phyloP scores from a whole-genome alignment of 2,329 filamentous ascomycete species.

The Tricladium varicosporioides region DNA sequence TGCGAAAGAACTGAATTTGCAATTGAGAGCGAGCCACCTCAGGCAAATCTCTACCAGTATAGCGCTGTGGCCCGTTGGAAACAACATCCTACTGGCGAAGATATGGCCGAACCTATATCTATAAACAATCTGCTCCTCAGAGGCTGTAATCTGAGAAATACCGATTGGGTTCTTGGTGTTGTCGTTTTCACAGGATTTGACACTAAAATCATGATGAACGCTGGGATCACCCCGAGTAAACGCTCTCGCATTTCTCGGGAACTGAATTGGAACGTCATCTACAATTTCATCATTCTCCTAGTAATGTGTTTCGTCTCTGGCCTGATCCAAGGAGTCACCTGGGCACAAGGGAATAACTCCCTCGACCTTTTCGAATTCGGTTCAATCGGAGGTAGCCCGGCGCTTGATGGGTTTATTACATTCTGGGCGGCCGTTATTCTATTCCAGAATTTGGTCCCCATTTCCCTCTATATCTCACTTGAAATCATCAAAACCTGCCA shows the following conservation, averaged over 20 bases:
- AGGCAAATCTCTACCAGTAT: slow-evolving; percentile 94
- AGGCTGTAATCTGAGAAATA: slow-evolving; percentile 91
- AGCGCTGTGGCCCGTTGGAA: slow-evolving; percentile 86
- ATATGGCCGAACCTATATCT: slow-evolving; percentile 88
- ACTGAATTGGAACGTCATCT: slow-evolving; percentile 95
- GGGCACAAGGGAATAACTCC: slow-evolving; percentile 72
- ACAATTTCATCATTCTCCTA: slow-evolving; percentile 90
- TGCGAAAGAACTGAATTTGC: slow-evolving; percentile 86
- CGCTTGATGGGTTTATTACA: slow-evolving; percentile 87
- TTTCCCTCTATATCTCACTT: slow-evolving; percentile 94
- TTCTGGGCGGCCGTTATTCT: slow-evolving; percentile 95
- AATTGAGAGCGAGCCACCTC: slow-evolving; percentile 86
- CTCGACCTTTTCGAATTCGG: slow-evolving; percentile 81
- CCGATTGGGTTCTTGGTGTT: slow-evolving; percentile 90
- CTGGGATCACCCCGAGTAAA: slow-evolving; percentile 92
- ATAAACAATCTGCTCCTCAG: slow-evolving; percentile 95
- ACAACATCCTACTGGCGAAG: slow-evolving; percentile 63
- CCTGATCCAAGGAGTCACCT: slow-evolving; percentile 80
- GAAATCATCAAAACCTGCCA: slow-evolving; percentile 93
- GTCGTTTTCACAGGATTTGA: slow-evolving; percentile 94
- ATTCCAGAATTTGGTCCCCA: slow-evolving; percentile 98
- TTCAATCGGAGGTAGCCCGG: slow-evolving; percentile 71
- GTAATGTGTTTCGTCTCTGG: slow-evolving; percentile 85
- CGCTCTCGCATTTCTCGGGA: slow-evolving; percentile 87
- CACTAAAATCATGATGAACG: slow-evolving; percentile 99